These are phyloP conservation scores for Trametes sanguinea DNA, from an alignment of 768 basidiomycete genomes.

Conservation along the genomic window DNA sequence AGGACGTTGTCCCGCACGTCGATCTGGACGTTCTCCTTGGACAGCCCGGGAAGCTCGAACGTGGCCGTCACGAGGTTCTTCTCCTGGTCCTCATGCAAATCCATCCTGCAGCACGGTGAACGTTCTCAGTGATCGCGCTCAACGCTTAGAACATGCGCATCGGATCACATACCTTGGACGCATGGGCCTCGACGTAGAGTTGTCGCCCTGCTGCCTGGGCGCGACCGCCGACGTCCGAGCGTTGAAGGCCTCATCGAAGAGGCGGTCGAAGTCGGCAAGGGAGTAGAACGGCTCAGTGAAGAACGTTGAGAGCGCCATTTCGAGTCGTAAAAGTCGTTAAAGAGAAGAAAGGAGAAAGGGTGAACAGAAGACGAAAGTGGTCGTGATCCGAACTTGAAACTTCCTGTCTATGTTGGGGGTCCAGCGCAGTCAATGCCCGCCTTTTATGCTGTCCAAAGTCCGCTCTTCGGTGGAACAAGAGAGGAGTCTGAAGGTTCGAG, in stretches of 20 bases:
- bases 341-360: constrained; percentile 7
- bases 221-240: constrained; percentile 23
- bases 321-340: constrained; percentile 22
- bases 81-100: constrained; percentile 50
- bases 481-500: constrained; percentile 6
- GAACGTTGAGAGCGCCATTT: constrained; percentile 40
- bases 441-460: not conserved
- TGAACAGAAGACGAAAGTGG: constrained; percentile 15
- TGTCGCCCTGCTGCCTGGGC: constrained; percentile 5
- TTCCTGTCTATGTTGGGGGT: constrained; percentile 16
- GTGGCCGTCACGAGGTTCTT: constrained; percentile 51
- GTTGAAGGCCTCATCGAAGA: constrained; percentile 44
- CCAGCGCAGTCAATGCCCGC: not conserved
- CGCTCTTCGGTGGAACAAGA: not conserved
- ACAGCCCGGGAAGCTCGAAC: constrained; percentile 60
- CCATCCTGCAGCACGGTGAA: constrained; percentile 42
- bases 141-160: not conserved
- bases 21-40: constrained; percentile 51
- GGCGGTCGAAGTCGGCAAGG: constrained; percentile 43
- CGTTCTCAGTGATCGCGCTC: not conserved
- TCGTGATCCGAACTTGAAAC: constrained; percentile 22
- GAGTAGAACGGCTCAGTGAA: constrained; percentile 45
- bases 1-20: constrained; percentile 52
- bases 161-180: constrained; percentile 26
- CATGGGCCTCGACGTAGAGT: constrained; percentile 12